Conservation (phyloP, 768 basidiomycete genomes). For the Sarcomyxa edulis region DNA sequence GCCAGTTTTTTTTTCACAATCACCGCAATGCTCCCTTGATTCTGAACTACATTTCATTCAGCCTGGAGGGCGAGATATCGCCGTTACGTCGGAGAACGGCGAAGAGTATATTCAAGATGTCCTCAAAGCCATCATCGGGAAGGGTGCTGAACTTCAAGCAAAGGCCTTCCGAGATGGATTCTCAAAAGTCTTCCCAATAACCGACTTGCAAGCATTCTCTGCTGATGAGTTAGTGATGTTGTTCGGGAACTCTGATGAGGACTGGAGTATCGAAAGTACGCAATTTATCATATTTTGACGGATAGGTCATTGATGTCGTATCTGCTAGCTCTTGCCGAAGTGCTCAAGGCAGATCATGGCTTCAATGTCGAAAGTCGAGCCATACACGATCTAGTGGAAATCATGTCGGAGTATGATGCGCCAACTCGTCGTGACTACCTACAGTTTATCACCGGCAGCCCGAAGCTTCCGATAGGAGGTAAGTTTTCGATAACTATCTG, state of each 20-base stretch:
- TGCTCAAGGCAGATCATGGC: constrained; percentile 95
- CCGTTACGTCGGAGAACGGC: constrained; percentile 84
- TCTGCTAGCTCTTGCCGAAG: constrained; percentile 72
- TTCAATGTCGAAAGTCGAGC: constrained; percentile 94
- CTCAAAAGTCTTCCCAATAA: constrained; percentile 92
- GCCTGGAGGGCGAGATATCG: constrained; percentile 74
- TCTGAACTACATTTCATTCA: constrained; percentile 19
- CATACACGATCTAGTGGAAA: constrained; percentile 80
- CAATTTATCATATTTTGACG: constrained; percentile 8
- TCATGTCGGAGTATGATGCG: constrained; percentile 78
- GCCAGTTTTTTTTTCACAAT: too few relatives aligned
- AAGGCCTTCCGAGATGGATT: constrained; percentile 93
- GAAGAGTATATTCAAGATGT: constrained; percentile 87
- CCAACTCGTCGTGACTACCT: constrained; percentile 79
- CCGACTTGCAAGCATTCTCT: constrained; percentile 88
- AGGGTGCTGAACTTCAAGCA: constrained; percentile 73
- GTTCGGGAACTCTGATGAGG: constrained; percentile 96
- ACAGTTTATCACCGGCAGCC: constrained; percentile 97
- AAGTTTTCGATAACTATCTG: constrained; percentile 21
- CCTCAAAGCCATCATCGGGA: constrained; percentile 81
- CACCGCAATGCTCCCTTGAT: not conserved
- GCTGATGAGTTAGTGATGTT: constrained; percentile 93
- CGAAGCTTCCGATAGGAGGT: constrained; percentile 95
- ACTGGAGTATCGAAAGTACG: constrained; percentile 92
- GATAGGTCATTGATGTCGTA: constrained; percentile 9